A percentile compares a stretch with the other conserved stretches of the same genome.
These are phyloP conservation scores for Blastobotrys aristatus DNA, from an alignment of 1,139 yeast genomes.

Conservation along the genomic window DNA sequence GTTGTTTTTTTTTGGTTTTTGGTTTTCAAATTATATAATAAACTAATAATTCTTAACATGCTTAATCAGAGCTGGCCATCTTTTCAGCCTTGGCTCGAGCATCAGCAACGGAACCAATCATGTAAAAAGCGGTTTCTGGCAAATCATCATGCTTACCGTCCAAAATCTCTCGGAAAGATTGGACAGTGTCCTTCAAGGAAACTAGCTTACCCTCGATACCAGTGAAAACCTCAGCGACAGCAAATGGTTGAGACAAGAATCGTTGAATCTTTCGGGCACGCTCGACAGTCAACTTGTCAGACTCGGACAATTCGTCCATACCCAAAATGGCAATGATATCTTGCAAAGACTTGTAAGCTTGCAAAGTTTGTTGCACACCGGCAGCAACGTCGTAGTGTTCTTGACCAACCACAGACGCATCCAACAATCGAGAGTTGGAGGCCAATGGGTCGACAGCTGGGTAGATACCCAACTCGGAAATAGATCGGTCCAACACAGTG, in stretches of 20 bases:
- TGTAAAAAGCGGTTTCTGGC: conserved; percentile 99
- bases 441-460: conserved; percentile 99
- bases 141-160: conserved; percentile 98
- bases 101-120: conserved; percentile 99
- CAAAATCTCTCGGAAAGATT: conserved; percentile 93
- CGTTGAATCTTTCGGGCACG: conserved; percentile 99
- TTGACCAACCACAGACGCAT: conserved; percentile 94
- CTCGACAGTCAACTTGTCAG: conserved; percentile 98
- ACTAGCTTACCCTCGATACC: conserved; percentile 99
- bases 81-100: conserved; percentile 98
- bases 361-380: conserved; percentile 94
- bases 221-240: conserved; percentile 99
- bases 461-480: conserved; percentile 99
- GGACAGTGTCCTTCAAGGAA: conserved; percentile 89
- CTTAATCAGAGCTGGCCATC: conserved; percentile 52
- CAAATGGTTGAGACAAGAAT: conserved; percentile 99
- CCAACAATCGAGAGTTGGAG: conserved; percentile 98
- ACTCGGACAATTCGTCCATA: conserved; percentile 99
- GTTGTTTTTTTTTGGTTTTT: neutral
- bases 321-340: conserved; percentile 99
- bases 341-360: conserved; percentile 99
- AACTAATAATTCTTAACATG: neutral
- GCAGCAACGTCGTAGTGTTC: conserved; percentile 97
- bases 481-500: conserved; percentile 99
- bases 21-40: neutral